phyloP scores from a whole-genome alignment of 73 alveolate species.

The Paramecium primaurelia region DNA sequence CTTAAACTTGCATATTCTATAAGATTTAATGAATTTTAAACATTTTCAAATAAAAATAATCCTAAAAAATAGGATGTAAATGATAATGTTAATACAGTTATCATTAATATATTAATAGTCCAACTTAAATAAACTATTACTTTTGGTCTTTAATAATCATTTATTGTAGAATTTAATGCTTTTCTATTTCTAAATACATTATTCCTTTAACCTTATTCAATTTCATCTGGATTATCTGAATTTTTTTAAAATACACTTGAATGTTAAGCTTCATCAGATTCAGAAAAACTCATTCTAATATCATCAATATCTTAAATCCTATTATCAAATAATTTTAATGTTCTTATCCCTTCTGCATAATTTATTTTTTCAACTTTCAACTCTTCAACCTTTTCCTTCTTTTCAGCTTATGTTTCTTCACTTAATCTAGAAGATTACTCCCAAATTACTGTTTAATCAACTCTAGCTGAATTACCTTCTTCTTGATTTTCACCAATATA shows the following conservation, averaged over 20 bases:
- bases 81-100: neutral
- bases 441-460: conserved; percentile 39
- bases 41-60: neutral
- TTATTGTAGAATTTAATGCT: neutral
- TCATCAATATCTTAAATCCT: conserved; percentile 12
- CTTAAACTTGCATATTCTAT: neutral
- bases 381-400: conserved; percentile 3
- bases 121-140: neutral
- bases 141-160: neutral
- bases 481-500: neutral
- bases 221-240: neutral
- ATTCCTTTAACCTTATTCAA: neutral
- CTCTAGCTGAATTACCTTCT: neutral
- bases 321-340: conserved; percentile 5
- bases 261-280: neutral
- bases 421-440: neutral
- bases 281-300: neutral
- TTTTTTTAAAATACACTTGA: neutral
- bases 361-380: neutral
- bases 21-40: neutral
- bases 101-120: neutral
- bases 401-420: neutral
- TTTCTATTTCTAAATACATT: neutral
- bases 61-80: neutral
- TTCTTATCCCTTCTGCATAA: conserved; percentile 41